Evolutionary conservation across 2,329 filamentous ascomycete species (phyloP).

Genomic region (Simplicillium sp.): DNA sequence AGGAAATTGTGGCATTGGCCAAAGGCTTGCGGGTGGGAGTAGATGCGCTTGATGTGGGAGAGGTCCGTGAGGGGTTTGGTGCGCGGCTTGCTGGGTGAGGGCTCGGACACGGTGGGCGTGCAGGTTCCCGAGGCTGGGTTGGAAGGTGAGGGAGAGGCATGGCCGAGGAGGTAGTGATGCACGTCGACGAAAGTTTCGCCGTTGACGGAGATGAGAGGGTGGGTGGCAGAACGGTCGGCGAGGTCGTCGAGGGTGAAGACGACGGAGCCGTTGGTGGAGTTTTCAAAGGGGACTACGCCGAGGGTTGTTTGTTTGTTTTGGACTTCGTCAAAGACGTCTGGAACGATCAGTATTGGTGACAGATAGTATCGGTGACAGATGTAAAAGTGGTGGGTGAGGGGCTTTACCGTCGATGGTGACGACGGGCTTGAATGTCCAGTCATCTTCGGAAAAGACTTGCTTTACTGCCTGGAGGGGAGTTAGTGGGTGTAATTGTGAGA

Average conservation of each 20-base stretch:
- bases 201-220: slow-evolving; percentile 63
- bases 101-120: slow-evolving; percentile 39
- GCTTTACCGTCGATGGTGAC: slow-evolving; percentile 37
- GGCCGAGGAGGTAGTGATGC: slow-evolving; percentile 75
- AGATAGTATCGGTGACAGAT: too few relatives aligned
- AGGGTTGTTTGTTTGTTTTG: slow-evolving; percentile 55
- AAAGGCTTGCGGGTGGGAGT: slow-evolving; percentile 93
- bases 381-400: slow-evolving; percentile 5
- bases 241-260: slow-evolving; percentile 84
- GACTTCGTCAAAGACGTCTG: slow-evolving; percentile 75
- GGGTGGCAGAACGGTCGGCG: slow-evolving; percentile 58
- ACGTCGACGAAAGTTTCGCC: slow-evolving; percentile 82
- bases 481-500: not conserved
- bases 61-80: slow-evolving; percentile 41
- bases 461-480: slow-evolving; percentile 28
- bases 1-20: slow-evolving; percentile 81
- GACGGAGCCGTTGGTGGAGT: slow-evolving; percentile 89
- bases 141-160: slow-evolving; percentile 16
- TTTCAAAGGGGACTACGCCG: slow-evolving; percentile 90
- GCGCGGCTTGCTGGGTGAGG: slow-evolving; percentile 32
- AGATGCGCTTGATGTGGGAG: slow-evolving; percentile 61
- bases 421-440: slow-evolving; percentile 39
- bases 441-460: slow-evolving; percentile 35
- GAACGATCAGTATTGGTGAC: too few relatives aligned
- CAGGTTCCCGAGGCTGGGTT: slow-evolving; percentile 30